Conservation (phyloP, 495 filamentous ascomycete species). For the Lindgomyces ingoldianus region DNA sequence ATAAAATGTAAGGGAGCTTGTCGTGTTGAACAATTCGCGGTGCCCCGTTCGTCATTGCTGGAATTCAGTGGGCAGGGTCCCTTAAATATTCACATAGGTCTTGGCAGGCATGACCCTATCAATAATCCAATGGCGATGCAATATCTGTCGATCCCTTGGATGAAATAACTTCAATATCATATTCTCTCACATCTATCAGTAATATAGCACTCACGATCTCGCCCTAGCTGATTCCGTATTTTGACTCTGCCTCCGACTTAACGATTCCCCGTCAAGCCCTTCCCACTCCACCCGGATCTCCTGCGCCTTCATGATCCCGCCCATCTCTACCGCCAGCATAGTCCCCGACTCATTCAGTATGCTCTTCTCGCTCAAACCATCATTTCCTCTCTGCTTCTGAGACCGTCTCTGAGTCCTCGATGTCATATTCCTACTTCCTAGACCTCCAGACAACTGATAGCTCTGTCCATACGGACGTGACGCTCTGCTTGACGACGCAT, state of each 20-base stretch:
- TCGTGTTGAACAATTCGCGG: no score
- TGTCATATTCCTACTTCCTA: not conserved
- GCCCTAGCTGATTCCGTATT: not conserved
- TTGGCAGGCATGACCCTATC: no score
- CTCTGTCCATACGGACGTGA: not conserved
- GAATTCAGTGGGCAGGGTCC: no score
- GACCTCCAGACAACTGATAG: constrained; percentile 6
- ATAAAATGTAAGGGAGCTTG: no score
- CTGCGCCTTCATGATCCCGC: not conserved
- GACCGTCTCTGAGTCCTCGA: not conserved
- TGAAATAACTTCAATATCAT: no score
- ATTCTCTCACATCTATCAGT: no score
- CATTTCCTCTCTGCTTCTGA: not conserved
- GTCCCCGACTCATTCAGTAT: not conserved
- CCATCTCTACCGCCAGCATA: not conserved
- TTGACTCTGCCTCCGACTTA: not conserved
- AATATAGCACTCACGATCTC: no score
- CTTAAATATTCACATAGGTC: no score
- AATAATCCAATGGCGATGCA: no score
- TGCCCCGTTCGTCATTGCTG: no score
- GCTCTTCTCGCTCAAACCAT: constrained; percentile 10
- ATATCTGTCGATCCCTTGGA: no score
- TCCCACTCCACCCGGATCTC: not conserved
- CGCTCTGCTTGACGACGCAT: not conserved
- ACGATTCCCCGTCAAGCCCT: not conserved